Percentiles rank a stretch among this genome's conserved stretches.
Evolutionary conservation across 2,329 filamentous ascomycete genomes (phyloP).

Genomic region (Fusarium oxysporum): DNA sequence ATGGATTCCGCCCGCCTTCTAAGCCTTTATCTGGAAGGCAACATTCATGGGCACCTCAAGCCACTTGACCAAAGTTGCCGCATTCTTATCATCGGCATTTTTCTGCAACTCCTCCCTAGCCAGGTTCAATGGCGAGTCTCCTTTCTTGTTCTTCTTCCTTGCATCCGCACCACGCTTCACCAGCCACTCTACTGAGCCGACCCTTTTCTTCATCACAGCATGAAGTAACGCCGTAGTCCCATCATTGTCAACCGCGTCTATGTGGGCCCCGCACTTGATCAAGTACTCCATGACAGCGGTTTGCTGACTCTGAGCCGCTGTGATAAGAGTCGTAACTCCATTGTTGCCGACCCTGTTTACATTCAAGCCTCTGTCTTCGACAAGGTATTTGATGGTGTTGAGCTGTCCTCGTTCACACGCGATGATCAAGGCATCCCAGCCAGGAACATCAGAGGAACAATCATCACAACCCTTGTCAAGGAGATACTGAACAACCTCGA

Average conservation of each 20-base stretch:
- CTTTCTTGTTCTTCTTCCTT: neutral
- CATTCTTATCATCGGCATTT: neutral
- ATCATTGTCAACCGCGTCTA: neutral
- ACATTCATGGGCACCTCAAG: neutral
- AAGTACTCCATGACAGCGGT: neutral
- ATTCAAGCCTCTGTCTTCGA: too few relatives aligned
- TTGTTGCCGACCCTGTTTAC: too few relatives aligned
- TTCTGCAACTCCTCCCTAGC: neutral
- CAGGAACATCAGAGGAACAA: fast-evolving
- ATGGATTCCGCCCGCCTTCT: fast-evolving
- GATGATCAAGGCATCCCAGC: neutral
- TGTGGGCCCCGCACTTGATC: fast-evolving
- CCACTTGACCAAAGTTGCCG: neutral
- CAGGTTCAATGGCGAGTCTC: neutral
- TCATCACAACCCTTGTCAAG: neutral
- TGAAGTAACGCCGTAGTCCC: neutral
- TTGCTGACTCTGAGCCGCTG: neutral
- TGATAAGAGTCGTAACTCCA: neutral
- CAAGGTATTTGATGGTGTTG: neutral
- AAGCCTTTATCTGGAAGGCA: neutral
- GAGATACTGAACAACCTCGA: neutral
- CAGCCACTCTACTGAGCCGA: neutral
- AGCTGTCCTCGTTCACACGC: neutral
- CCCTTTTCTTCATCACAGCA: neutral
- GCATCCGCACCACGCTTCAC: neutral